These are phyloP conservation scores for Elymus sibiricus DNA, from an alignment of 176 grass and related monocot genomes.

Conservation along the genomic window DNA sequence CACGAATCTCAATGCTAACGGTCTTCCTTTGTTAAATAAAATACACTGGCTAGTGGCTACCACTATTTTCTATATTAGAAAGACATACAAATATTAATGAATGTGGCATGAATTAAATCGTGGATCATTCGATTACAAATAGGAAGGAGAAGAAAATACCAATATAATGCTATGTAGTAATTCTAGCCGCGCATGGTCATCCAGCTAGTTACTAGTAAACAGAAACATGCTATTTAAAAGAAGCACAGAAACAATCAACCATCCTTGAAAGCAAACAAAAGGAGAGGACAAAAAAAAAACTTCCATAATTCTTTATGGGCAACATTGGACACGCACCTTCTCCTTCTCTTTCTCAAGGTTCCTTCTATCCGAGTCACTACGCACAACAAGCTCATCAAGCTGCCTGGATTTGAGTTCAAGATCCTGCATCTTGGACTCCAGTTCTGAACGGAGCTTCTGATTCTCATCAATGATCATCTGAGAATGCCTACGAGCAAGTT, in stretches of 20 bases:
- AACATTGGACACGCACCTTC: neutral
- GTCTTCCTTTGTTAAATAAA: too few relatives aligned
- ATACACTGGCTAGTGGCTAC: neutral
- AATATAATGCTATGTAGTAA: neutral
- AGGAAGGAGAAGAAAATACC: neutral
- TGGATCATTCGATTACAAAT: neutral
- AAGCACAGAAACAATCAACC: neutral
- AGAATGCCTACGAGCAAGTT: conserved; percentile 51
- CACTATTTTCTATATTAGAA: neutral
- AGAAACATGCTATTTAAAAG: neutral
- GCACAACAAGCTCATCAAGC: neutral
- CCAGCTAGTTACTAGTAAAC: neutral
- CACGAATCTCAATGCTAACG: too few relatives aligned
- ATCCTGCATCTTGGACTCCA: conserved; percentile 51
- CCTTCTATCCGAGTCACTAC: conserved; percentile 9
- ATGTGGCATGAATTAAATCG: neutral
- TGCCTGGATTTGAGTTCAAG: conserved; percentile 23
- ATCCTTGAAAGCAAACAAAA: neutral
- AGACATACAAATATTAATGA: neutral
- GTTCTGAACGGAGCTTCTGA: conserved; percentile 37
- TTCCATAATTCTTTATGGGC: neutral
- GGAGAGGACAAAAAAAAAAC: neutral
- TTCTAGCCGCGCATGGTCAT: neutral
- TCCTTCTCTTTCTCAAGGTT: conserved; percentile 21
- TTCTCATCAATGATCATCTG: conserved; percentile 55